A percentile compares a stretch with the other conserved stretches of the same genome.
Evolutionary conservation across 129 eudicot genomes (phyloP).

Genomic region (Sambucus nigra): DNA sequence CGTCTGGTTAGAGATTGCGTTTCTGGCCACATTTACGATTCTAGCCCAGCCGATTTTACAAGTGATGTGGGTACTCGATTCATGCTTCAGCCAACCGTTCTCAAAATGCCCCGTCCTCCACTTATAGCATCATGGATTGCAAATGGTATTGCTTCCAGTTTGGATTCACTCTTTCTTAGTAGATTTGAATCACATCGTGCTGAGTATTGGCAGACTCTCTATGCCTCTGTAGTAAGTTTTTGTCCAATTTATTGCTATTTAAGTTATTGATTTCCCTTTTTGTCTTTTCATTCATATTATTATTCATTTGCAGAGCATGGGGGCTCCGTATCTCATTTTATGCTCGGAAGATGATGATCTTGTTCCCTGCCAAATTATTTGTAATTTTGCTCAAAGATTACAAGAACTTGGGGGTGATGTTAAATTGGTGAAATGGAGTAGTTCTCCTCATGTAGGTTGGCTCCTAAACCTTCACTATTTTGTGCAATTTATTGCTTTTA

Average conservation of each 20-base stretch:
- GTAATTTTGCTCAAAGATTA: constrained; percentile 62
- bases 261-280: background rate
- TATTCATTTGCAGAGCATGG: constrained; percentile 37
- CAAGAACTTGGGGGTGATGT: constrained; percentile 72
- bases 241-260: background rate
- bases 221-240: constrained; percentile 59
- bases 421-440: constrained; percentile 72
- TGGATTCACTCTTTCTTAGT: constrained; percentile 71
- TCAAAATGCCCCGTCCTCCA: constrained; percentile 63
- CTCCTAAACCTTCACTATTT: constrained; percentile 10
- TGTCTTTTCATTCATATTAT: background rate
- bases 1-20: constrained; percentile 63
- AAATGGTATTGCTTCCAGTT: constrained; percentile 44
- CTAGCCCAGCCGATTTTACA: constrained; percentile 76
- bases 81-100: constrained; percentile 59
- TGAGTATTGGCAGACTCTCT: constrained; percentile 93
- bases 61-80: constrained; percentile 82
- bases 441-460: constrained; percentile 85
- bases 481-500: background rate
- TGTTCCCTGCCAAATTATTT: constrained; percentile 56
- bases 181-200: constrained; percentile 85
- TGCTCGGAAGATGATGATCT: constrained; percentile 91
- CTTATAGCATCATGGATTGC: constrained; percentile 60
- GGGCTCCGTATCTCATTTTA: constrained; percentile 80
- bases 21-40: constrained; percentile 81